Evolutionary conservation across 208 protist species (phyloP).

Genomic region (Balamuthia mandrillaris): DNA sequence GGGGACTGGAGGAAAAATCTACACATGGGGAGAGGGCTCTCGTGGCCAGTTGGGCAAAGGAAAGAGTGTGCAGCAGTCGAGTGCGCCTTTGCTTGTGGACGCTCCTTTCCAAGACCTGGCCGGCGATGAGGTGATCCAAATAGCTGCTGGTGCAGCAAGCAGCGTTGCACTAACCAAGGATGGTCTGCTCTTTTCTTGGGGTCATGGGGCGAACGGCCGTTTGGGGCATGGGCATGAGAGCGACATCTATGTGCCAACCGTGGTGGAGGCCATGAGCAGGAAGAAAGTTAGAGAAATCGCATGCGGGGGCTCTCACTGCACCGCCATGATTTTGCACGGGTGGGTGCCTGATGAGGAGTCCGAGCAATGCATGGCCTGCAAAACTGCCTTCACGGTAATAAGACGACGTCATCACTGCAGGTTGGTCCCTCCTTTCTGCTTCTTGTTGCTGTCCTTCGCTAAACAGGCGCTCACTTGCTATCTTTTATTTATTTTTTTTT

Average conservation of each 20-base stretch:
- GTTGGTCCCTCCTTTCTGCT: too few relatives aligned
- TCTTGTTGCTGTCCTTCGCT: too few relatives aligned
- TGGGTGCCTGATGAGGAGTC: slow-evolving; percentile 19
- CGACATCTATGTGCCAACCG: not conserved
- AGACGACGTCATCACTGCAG: slow-evolving; percentile 6
- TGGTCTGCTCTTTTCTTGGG: too few relatives aligned
- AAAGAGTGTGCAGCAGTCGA: not conserved
- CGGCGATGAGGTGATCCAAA: not conserved
- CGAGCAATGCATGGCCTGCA: slow-evolving; percentile 4
- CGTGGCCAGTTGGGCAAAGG: not conserved
- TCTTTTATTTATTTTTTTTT: too few relatives aligned
- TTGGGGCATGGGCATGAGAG: too few relatives aligned
- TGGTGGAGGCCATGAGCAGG: not conserved
- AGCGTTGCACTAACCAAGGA: not conserved
- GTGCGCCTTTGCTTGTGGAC: not conserved
- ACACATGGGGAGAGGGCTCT: slow-evolving; percentile 4
- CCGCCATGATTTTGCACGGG: not conserved
- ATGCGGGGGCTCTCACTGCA: not conserved
- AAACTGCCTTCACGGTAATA: not conserved
- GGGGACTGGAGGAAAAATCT: too few relatives aligned
- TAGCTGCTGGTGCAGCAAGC: not conserved
- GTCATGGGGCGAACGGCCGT: too few relatives aligned
- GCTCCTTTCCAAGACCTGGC: not conserved
- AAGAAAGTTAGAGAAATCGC: not conserved
- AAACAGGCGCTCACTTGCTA: too few relatives aligned